Percentiles rank a stretch among this genome's conserved stretches.
Evolutionary conservation across 1,284 basidiomycete species (phyloP).

Genomic region (Sphagnurus paluster): DNA sequence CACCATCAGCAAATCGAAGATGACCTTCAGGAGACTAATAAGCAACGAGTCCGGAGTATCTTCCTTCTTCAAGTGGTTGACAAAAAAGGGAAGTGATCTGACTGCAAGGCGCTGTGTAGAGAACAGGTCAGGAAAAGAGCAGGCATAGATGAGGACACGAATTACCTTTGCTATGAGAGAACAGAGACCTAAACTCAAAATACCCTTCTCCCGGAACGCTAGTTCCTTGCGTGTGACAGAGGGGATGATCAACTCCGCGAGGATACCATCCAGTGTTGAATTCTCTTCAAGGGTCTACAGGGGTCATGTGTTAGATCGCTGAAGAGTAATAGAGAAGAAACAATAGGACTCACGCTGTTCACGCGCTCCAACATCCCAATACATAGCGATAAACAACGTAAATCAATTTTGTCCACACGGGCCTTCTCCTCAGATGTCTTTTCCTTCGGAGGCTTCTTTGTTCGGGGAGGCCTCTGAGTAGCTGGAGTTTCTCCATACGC

Average conservation of each 20-base stretch:
- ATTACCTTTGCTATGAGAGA: slow-evolving; percentile 79
- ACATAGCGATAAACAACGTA: slow-evolving; percentile 79
- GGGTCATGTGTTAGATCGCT: not conserved
- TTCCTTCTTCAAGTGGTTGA: slow-evolving; percentile 65
- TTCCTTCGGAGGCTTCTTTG: slow-evolving; percentile 37
- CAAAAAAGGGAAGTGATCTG: slow-evolving; percentile 72
- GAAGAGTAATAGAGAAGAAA: not conserved
- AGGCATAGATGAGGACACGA: not conserved
- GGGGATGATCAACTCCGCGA: slow-evolving; percentile 88
- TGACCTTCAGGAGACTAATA: slow-evolving; percentile 68
- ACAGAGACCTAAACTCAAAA: slow-evolving; percentile 82
- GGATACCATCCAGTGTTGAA: slow-evolving; percentile 82
- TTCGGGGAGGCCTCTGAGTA: slow-evolving; percentile 24
- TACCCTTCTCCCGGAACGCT: slow-evolving; percentile 74
- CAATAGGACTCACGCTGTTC: slow-evolving; percentile 61
- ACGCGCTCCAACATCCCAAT: slow-evolving; percentile 91
- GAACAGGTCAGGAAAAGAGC: not conserved
- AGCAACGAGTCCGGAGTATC: slow-evolving; percentile 68
- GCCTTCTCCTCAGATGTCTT: slow-evolving; percentile 55
- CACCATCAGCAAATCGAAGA: slow-evolving; percentile 86
- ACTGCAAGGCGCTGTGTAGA: slow-evolving; percentile 54
- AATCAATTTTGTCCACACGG: slow-evolving; percentile 65
- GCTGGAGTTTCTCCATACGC: slow-evolving; percentile 27
- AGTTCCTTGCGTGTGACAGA: slow-evolving; percentile 80
- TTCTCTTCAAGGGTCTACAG: slow-evolving; percentile 85